phyloP scores from a whole-genome alignment of 768 basidiomycete species.

The Gloeostereum incarnatum region DNA sequence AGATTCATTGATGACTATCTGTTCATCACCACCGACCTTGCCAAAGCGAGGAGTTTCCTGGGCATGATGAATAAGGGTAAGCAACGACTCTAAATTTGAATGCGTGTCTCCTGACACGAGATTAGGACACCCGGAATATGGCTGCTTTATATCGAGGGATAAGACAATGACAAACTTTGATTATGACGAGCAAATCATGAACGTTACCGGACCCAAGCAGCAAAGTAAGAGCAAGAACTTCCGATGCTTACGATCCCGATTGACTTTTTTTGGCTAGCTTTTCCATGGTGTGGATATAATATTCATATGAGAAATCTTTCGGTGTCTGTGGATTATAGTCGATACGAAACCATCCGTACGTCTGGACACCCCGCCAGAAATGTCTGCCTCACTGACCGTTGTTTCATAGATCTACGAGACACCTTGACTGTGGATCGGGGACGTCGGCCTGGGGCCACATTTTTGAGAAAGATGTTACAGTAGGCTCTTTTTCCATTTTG shows the following conservation, averaged over 20 bases:
- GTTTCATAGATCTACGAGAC: constrained; percentile 43
- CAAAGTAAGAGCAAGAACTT: constrained; percentile 19
- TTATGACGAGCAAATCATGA: constrained; percentile 40
- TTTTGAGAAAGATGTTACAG: constrained; percentile 70
- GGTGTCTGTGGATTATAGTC: constrained; percentile 68
- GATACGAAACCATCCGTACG: constrained; percentile 56
- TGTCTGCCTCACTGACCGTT: neutral
- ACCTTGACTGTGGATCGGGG: constrained; percentile 66
- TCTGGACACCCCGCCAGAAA: neutral
- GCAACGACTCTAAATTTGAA: neutral
- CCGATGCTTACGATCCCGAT: neutral
- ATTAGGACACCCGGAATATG: constrained; percentile 86
- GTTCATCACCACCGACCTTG: constrained; percentile 62
- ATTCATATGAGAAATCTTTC: constrained; percentile 74
- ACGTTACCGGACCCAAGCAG: constrained; percentile 38
- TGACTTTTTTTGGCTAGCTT: constrained; percentile 34
- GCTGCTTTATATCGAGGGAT: constrained; percentile 80
- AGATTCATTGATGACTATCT: constrained; percentile 95
- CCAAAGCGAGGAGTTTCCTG: constrained; percentile 61
- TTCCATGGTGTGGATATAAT: constrained; percentile 89
- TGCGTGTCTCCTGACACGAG: neutral
- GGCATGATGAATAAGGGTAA: constrained; percentile 66
- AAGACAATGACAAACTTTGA: constrained; percentile 91
- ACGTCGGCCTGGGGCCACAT: constrained; percentile 53
- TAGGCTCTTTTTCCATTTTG: constrained; percentile 22